Evolutionary conservation across 192 early-diverging fungal species (phyloP).

Genomic region (Mycoemilia scoparia): DNA sequence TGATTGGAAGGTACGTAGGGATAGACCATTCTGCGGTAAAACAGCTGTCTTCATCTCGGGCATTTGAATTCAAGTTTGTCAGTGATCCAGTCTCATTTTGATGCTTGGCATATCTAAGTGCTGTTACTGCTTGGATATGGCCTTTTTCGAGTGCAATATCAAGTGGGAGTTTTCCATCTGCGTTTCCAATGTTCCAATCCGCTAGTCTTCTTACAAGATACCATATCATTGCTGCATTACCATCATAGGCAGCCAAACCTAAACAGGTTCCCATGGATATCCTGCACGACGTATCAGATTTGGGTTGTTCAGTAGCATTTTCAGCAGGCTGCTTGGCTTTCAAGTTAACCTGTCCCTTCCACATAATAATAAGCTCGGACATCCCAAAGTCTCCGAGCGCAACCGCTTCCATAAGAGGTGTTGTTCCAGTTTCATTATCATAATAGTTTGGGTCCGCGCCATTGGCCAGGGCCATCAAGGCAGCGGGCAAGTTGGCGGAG

Average conservation of each 20-base stretch:
- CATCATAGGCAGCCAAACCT: slow-evolving; percentile 55
- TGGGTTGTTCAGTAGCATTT: slow-evolving; percentile 13
- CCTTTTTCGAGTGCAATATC: slow-evolving; percentile 29
- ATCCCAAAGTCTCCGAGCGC: slow-evolving; percentile 41
- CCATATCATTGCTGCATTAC: slow-evolving; percentile 45
- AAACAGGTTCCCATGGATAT: slow-evolving; percentile 41
- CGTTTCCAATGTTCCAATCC: slow-evolving; percentile 51
- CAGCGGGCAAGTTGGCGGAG: slow-evolving; percentile 33
- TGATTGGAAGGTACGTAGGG: too few species aligned
- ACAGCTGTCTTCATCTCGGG: too few species aligned
- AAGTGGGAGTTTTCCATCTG: slow-evolving; percentile 29
- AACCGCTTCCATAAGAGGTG: slow-evolving; percentile 49
- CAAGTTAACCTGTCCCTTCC: slow-evolving; percentile 53
- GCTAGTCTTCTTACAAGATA: slow-evolving; percentile 54
- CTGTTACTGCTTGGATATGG: slow-evolving; percentile 30
- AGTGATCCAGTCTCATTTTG: too few species aligned
- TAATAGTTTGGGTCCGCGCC: slow-evolving; percentile 52
- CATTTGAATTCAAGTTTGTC: too few species aligned
- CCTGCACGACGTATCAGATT: slow-evolving; percentile 1
- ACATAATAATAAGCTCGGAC: slow-evolving; percentile 63
- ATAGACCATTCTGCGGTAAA: too few species aligned
- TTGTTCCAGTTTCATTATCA: slow-evolving; percentile 40
- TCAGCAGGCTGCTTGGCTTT: slow-evolving; percentile 31
- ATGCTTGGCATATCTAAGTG: slow-evolving; percentile 29
- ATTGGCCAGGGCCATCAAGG: slow-evolving; percentile 41